Evolutionary conservation across 805 yeast genomes (phyloP), one percentile per base, ranked within the genome.

Genomic region (Sungouiella blattae): DNA sequence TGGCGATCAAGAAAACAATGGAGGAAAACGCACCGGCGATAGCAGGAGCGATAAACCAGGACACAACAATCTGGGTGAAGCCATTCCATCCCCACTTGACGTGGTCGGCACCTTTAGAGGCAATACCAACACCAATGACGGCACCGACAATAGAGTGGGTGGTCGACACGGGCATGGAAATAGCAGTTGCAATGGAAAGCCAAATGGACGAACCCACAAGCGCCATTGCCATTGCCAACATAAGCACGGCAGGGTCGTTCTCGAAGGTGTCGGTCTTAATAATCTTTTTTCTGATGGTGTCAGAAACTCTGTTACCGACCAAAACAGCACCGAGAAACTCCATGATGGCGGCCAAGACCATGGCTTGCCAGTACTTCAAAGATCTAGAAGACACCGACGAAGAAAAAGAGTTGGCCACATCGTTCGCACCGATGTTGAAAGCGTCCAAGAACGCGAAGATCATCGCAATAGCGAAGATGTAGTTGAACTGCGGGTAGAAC

Each of bases 81-180:
- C 89, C 87, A 11, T 47, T 33, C 91, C 89, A 83, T 18, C 87
- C 88, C 91, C 91, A 83, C 36, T 55, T 62, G 35, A 83, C 73
- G 41, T 76, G 67, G 5, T 60, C 52, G 28, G 75, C 77, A 39
- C 87, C 87, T 46, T 70, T 75, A 25, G 87, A 78, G 27, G 88
- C 91, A 48, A 83, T 73, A 42, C 86, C 82, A 6, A 83, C 73
- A 46, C 91, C 91, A 40, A 82, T 79, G 26, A 80, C 71, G 27
- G 78, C 88, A 50, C 89, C 89, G 33, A 83, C 82, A 44, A 83
- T 80, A 7, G 87, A 78, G 52, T 83, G 89, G 8, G 91, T 83
- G 12, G 89, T 81, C 13, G 89, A 83, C 28, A 82, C 88, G n/a
- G 89, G 89, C 74, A 79, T 71, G 43, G 86, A 85, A 21, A 81